Evolutionary conservation across 2,329 filamentous ascomycete genomes (phyloP), one percentile per base, ranked within the genome.

Genomic region (Mycosphaerella sp.): DNA sequence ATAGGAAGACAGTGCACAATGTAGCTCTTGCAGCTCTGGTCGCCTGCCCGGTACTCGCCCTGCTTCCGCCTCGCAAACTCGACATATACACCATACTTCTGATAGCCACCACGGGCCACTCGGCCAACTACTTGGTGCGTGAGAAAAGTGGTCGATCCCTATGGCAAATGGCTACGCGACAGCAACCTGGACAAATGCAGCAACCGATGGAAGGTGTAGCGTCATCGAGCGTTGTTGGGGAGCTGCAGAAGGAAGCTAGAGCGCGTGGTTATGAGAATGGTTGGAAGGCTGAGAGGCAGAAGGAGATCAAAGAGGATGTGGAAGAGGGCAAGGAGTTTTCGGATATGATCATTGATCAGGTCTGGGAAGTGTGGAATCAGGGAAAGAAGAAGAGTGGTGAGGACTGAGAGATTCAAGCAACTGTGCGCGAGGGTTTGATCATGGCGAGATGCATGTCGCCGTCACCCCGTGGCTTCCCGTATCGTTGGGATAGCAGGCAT

Each of bases 1-100:
- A 70, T 50, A 59, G 61, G 10, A 59, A 59, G 38, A 63, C 67
- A 31, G 58, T 69, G 9, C 76, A 76, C 66, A 76, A 74, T 59
- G 63, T 74, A 58, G 75, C 80, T 12, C 68, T 81, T 32, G 71
- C 68, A 51, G 72, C 76, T 45, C 67, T 80, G 29, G 64, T 84
- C 17, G 65, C 75, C 45, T 80, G 78, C 55, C 82, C 82, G 0
- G 59, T 78, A 7, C 72, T 84, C 48, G 76, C 77, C 45, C 64
- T 76, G 12, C 69, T 84, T 8, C 82, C 82, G 8, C 82, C 82
- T 0, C 79, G 82, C 44, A 84, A 84, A 68, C 68, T 85, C 47
- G 81, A 84, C 64, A 63, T 79, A 50, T 83, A 81, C 69, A 84
- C 81, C 14, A 73, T 81, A 61, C 73, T 72, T 0, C 74, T 84